A percentile compares a stretch with the other conserved stretches of the same genome.
Conservation (phyloP, 129 eudicot species). For the Chrysanthemum seticuspe region DNA sequence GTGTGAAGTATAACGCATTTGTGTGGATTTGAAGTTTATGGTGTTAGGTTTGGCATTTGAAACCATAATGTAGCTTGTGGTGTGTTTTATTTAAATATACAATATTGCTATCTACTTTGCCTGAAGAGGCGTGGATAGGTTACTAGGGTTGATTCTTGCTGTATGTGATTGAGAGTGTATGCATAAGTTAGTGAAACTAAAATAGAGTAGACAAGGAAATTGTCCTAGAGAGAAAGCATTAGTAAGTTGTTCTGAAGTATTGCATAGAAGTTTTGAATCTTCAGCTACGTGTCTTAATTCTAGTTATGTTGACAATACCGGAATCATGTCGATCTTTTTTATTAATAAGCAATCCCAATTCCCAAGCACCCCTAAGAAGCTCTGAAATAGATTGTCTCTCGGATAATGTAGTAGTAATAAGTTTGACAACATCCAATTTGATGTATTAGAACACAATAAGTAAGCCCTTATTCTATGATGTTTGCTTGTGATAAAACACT, state of each 20-base stretch:
- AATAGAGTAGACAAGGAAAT: conserved; percentile 4
- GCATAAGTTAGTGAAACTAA: neutral
- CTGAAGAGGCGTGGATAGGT: conserved; percentile 4
- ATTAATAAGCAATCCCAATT: no score
- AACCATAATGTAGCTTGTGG: neutral
- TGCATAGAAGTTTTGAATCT: neutral
- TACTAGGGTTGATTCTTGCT: neutral
- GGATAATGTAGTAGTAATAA: no score
- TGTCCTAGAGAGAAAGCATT: neutral
- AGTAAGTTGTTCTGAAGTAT: neutral
- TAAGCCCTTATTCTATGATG: conserved; percentile 8
- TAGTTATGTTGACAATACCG: neutral
- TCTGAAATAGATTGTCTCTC: no score
- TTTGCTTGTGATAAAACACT: conserved; percentile 1
- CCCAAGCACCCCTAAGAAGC: no score
- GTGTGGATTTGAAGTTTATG: conserved; percentile 1
- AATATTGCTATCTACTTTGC: neutral
- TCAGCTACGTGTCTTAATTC: neutral
- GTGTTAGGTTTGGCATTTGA: conserved; percentile 6
- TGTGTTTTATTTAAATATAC: neutral
- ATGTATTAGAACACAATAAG: no score
- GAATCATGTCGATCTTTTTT: no score
- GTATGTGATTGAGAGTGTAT: conserved; percentile 10
- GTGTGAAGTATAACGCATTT: neutral
- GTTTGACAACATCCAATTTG: no score